Evolutionary conservation across 306 rosid species (phyloP), one percentile per base, ranked within the genome.

Genomic region (Dalbergia cochinchinensis): DNA sequence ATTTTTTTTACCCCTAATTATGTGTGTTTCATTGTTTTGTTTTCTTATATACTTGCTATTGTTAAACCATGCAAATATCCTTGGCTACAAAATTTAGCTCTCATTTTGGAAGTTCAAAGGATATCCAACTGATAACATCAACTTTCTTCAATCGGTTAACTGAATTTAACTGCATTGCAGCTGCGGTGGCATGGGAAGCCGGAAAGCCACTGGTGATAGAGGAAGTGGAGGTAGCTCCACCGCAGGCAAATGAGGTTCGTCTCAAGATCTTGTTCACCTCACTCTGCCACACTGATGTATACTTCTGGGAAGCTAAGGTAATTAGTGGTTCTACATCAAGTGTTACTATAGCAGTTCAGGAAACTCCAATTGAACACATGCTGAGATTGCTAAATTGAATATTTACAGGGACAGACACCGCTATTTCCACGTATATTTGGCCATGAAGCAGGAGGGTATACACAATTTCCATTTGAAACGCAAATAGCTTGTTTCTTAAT

Each of bases 361-460:
- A 60, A 16, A 14, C 68, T 20, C 0, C 1, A 20, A 5, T 41
- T 44, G 12, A 74, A 31, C 19, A 48, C 4, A 16, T 75, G 37
- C 47, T 76, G 73, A 51, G 18, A 50, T 50, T 76, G 42, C 37
- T 20, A 35, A 51, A 76, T 69, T 59, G 16, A 34, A 50, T 18
- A 53, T 51, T 48, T 60, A 31, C 79, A 82, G 86, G 86, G 80
- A 35, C 65, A 62, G 72, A 74, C 51, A 71, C 89, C 80, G 1
- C n/a, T 67, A 31, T 83, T 86, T 65, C 89, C 87, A 1, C 74
- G 87, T 11, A 83, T 80, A 14, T 80, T 70, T 69, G 89, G 89
- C 18, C 89, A 86, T 69, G 89, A 86, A 77, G 87, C 87, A 53
- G 77, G 83, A 5, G 89, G 89, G 85, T 83, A 69, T 14, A 81